Conservation (phyloP, 345 rosid species). For the Euphorbia tirucalli region DNA sequence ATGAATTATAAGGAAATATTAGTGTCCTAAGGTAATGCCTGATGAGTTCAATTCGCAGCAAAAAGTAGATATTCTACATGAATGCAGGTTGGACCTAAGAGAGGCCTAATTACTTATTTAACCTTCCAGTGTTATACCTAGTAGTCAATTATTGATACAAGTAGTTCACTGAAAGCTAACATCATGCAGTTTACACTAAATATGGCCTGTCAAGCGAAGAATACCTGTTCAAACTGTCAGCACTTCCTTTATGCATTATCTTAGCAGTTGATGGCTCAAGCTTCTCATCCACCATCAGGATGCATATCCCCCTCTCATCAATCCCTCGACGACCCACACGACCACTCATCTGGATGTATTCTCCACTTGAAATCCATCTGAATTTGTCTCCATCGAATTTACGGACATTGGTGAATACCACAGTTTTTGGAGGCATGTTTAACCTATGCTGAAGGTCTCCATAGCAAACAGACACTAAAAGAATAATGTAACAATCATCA, state of each 20-base stretch:
- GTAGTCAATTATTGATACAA: background rate
- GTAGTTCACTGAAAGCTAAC: background rate
- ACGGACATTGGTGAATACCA: slow-evolving; percentile 95
- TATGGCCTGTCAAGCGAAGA: too few relatives aligned
- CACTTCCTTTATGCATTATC: slow-evolving; percentile 88
- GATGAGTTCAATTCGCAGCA: background rate
- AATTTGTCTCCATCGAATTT: slow-evolving; percentile 98
- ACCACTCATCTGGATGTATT: slow-evolving; percentile 98
- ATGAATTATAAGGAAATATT: background rate
- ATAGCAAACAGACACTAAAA: slow-evolving; percentile 96
- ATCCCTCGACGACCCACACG: slow-evolving; percentile 99
- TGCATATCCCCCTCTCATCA: slow-evolving; percentile 90
- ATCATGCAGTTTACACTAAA: background rate
- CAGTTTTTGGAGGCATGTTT: slow-evolving; percentile 99
- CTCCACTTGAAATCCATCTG: slow-evolving; percentile 98
- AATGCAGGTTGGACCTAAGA: background rate
- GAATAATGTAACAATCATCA: slow-evolving; percentile 25
- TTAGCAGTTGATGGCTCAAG: slow-evolving; percentile 96
- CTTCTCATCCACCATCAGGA: slow-evolving; percentile 96
- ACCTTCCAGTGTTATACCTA: background rate
- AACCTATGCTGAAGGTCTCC: slow-evolving; percentile 98
- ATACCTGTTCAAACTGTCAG: slow-evolving; percentile 97
- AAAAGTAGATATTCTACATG: too few relatives aligned
- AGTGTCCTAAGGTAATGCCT: background rate
- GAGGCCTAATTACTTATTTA: background rate